A percentile compares a stretch with the other conserved stretches of the same genome.
These are phyloP conservation scores for Fusarium anguioides DNA, from an alignment of 2,329 filamentous ascomycete genomes.

Conservation along the genomic window DNA sequence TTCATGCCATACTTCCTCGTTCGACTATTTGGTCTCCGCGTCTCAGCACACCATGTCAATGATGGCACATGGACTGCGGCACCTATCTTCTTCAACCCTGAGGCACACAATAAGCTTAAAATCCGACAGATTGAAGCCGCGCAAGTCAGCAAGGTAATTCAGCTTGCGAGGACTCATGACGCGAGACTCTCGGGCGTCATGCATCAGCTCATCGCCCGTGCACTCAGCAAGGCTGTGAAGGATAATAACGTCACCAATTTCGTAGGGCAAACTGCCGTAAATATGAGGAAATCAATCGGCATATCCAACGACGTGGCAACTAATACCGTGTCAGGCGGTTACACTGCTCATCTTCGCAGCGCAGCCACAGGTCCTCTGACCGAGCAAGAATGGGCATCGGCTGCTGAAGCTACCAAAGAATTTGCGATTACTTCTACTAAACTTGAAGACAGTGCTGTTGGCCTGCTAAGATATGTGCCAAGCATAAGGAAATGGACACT, in stretches of 20 bases:
- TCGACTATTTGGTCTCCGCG: slow-evolving; percentile 26
- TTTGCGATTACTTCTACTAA: slow-evolving; percentile 23
- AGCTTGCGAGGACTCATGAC: slow-evolving; percentile 24
- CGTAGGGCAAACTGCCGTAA: slow-evolving; percentile 39
- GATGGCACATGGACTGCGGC: slow-evolving; percentile 36
- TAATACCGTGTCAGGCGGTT: slow-evolving; percentile 31
- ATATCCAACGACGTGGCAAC: slow-evolving; percentile 32
- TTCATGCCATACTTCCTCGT: slow-evolving; percentile 33
- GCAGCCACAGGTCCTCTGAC: slow-evolving; percentile 16
- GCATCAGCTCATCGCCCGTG: slow-evolving; percentile 37
- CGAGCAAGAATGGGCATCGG: slow-evolving; percentile 36
- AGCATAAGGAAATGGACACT: slow-evolving; percentile 41
- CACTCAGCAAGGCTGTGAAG: slow-evolving; percentile 31
- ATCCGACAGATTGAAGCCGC: slow-evolving; percentile 25
- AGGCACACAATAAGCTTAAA: slow-evolving; percentile 29
- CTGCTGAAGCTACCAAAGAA: slow-evolving; percentile 16
- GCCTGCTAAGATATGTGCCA: slow-evolving; percentile 35
- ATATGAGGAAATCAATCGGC: slow-evolving; percentile 39
- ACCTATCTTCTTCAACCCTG: slow-evolving; percentile 22
- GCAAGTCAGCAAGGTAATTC: slow-evolving; percentile 14
- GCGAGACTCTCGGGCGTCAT: slow-evolving; percentile 38
- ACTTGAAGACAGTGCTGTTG: slow-evolving; percentile 37
- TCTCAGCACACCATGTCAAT: slow-evolving; percentile 19
- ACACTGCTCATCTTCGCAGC: slow-evolving; percentile 18
- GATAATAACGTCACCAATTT: slow-evolving; percentile 40